Evolutionary conservation across 768 basidiomycete species (phyloP).

Genomic region (Boletus tylopilopsis): DNA sequence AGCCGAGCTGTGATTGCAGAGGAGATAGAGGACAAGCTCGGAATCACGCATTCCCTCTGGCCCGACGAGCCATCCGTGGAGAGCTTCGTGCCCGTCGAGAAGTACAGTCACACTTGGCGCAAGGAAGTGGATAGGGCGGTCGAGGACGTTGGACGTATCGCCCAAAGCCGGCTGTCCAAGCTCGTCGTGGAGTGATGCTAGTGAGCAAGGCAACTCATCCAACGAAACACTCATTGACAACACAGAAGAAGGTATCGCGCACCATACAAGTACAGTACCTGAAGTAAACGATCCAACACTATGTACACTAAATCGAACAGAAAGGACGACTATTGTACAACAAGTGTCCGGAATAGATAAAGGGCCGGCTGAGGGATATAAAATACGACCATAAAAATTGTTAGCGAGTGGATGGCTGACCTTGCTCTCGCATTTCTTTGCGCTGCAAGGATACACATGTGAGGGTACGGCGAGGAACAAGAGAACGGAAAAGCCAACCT

Average conservation of each 20-base stretch:
- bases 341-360: constrained; percentile 18
- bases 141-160: constrained; percentile 70
- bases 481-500: constrained; percentile 38
- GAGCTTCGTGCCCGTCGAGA: constrained; percentile 36
- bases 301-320: constrained; percentile 11
- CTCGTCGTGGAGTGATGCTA: constrained; percentile 7
- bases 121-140: constrained; percentile 71
- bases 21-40: constrained; percentile 74
- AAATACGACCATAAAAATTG: constrained; percentile 29
- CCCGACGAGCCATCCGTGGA: constrained; percentile 34
- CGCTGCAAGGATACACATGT: constrained; percentile 20
- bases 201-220: neutral
- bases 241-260: constrained; percentile 5
- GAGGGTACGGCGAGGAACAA: constrained; percentile 1
- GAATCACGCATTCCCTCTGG: constrained; percentile 47
- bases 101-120: constrained; percentile 50
- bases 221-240: neutral
- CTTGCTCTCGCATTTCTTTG: constrained; percentile 27
- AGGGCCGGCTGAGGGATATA: constrained; percentile 22
- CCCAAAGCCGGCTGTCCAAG: constrained; percentile 57
- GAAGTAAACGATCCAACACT: constrained; percentile 2
- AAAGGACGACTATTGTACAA: constrained; percentile 21
- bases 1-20: constrained; percentile 64
- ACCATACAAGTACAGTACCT: constrained; percentile 13
- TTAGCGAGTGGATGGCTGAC: constrained; percentile 17